Evolutionary conservation across 2,329 filamentous ascomycete genomes (phyloP).

Genomic region (Botrytis hyacinthi): DNA sequence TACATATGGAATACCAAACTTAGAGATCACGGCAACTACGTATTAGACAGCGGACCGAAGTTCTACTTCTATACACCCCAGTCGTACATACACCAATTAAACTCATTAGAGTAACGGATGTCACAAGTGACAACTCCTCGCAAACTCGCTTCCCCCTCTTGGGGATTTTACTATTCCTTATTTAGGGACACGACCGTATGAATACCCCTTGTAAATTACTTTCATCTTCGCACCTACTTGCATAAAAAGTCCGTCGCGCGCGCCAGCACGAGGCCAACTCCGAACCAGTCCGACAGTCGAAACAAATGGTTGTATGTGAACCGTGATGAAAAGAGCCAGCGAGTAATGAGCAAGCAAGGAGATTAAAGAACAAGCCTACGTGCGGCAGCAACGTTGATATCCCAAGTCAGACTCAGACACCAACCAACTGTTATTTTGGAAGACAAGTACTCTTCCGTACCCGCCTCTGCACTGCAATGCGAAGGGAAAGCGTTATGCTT

Average conservation of each 20-base stretch:
- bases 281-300: background rate
- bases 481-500: constrained; percentile 20
- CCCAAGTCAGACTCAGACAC: constrained; percentile 3
- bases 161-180: constrained; percentile 11
- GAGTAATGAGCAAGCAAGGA: constrained; percentile 13
- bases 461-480: constrained; percentile 15
- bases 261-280: constrained; percentile 14
- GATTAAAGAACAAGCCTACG: background rate
- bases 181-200: constrained; percentile 13
- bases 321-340: constrained; percentile 12
- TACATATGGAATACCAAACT: background rate
- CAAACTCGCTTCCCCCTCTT: constrained; percentile 19
- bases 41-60: constrained; percentile 16
- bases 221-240: constrained; percentile 13
- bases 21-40: constrained; percentile 9
- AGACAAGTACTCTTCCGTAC: constrained; percentile 9
- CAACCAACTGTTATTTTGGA: constrained; percentile 7
- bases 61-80: constrained; percentile 1
- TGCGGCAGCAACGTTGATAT: constrained; percentile 18
- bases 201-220: constrained; percentile 12
- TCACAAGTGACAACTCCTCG: constrained; percentile 14
- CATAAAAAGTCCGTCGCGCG: constrained; percentile 18
- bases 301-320: background rate
- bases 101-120: constrained; percentile 11
- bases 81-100: constrained; percentile 21